Evolutionary conservation across 2,329 filamentous ascomycete species (phyloP).

Genomic region (Colletotrichum tropicicola): DNA sequence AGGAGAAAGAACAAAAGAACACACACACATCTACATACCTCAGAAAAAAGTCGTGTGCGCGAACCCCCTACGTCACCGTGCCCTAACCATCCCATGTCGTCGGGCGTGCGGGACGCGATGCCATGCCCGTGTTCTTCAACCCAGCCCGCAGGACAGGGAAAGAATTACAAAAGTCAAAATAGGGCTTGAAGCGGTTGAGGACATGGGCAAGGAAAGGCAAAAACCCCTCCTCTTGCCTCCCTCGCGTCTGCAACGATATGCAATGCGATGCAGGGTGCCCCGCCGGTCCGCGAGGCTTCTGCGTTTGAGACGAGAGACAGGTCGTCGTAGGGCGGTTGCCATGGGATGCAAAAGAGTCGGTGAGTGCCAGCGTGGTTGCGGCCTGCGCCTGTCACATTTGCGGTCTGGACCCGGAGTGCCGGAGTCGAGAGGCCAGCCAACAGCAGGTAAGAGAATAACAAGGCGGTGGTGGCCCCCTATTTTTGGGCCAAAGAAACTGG

Average conservation of each 20-base stretch:
- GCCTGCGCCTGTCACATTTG: slow-evolving; percentile 28
- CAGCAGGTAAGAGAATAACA: background rate
- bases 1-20: too few relatives aligned
- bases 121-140: slow-evolving; percentile 12
- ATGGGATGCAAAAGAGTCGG: slow-evolving; percentile 29
- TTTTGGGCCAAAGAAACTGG: slow-evolving; percentile 16
- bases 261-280: slow-evolving; percentile 28
- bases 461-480: slow-evolving; percentile 10
- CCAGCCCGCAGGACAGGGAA: slow-evolving; percentile 2
- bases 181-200: slow-evolving; percentile 13
- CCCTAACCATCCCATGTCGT: slow-evolving; percentile 21
- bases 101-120: background rate
- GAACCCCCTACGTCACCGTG: slow-evolving; percentile 21
- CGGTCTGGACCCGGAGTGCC: slow-evolving; percentile 21
- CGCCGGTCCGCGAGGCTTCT: slow-evolving; percentile 20
- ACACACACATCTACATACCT: background rate
- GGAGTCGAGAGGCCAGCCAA: background rate
- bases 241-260: slow-evolving; percentile 29
- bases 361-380: slow-evolving; percentile 15
- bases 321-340: slow-evolving; percentile 23
- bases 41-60: slow-evolving; percentile 13
- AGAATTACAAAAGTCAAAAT: slow-evolving; percentile 16
- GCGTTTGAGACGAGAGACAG: background rate
- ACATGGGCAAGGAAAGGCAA: background rate
- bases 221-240: slow-evolving; percentile 14